Evolutionary conservation across 495 filamentous ascomycete species (phyloP), one percentile per base, ranked within the genome.

Genomic region (Tuber magnatum): DNA sequence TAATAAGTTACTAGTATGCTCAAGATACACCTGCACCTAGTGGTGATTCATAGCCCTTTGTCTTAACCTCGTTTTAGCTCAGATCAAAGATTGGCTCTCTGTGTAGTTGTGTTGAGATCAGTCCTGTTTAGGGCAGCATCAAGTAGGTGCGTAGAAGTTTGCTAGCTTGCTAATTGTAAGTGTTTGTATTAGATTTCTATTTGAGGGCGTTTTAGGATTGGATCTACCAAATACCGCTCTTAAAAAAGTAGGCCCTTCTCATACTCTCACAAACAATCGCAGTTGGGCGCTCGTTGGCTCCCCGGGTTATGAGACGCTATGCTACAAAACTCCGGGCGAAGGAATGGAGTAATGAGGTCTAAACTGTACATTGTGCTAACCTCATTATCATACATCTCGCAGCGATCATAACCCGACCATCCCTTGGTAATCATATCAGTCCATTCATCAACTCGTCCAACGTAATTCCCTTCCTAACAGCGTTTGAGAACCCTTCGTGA

Each of bases 401-500:
- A 32, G 2, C 18, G 5, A 12, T 12, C 56, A 65, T 18, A 72
- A 40, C 40, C 46, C 69, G 74, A 68, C 20, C 39, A 61, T 72
- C 24, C 70, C 80, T 73, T 69, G 68, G 68, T 16, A 35, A 68
- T 70, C 75, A 82, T 65, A 76, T 77, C 69, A 94, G 84, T 16
- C 88, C 90, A 75, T 85, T 86, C 86, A 99, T 84, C 78, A 99
- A 86, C 83, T 99, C 95, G 75, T 90, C 89, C 84, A 99, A 83
- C 56, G 91, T 92, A 76, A 99, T 88, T 6, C 94, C 93, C 83
- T 97, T 98, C 82, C 92, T 88, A 68, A 99, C 95, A 16, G 95
- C 95, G 85, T 98, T 98, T 78, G 92, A 95, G 82, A 93, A 91
- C n/a, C 95, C 95, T 84, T 98, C 95, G 81, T 97, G 91, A 83